Evolutionary conservation across 1,284 basidiomycete species (phyloP).

Genomic region (Puccinia horiana): DNA sequence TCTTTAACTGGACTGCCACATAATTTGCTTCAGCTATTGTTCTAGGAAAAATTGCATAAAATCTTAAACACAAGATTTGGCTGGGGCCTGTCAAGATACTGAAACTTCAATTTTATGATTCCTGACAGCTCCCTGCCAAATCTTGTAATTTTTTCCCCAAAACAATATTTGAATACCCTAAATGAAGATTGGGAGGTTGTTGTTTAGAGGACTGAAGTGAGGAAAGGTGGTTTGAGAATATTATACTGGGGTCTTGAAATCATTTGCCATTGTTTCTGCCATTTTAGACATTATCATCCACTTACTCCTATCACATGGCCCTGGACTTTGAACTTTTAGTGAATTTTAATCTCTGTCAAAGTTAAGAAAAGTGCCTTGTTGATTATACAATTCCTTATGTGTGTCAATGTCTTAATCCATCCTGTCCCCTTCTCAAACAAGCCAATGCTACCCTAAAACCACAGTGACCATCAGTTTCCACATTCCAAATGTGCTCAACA

Average conservation of each 20-base stretch:
- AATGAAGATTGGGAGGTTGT: not conserved
- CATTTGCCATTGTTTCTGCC: not conserved
- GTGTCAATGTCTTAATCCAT: not conserved
- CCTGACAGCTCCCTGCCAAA: no score
- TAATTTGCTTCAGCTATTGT: not conserved
- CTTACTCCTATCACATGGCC: not conserved
- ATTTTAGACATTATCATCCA: not conserved
- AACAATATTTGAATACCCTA: not conserved
- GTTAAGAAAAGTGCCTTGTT: not conserved
- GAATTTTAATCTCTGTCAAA: not conserved
- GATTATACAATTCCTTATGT: not conserved
- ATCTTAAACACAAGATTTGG: no score
- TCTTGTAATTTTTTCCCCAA: no score
- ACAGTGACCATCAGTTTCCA: not conserved
- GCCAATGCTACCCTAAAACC: not conserved
- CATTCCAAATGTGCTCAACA: not conserved
- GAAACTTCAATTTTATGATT: no score
- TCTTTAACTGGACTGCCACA: not conserved
- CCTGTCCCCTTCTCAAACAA: not conserved
- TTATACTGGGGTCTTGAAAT: not conserved
- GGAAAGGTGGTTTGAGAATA: not conserved
- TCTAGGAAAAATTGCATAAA: no score
- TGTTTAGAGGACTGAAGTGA: not conserved
- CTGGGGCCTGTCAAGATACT: no score
- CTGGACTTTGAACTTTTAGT: not conserved